These are phyloP conservation scores for Coriolopsis trogii DNA, from an alignment of 1,284 basidiomycete genomes.

Conservation along the genomic window DNA sequence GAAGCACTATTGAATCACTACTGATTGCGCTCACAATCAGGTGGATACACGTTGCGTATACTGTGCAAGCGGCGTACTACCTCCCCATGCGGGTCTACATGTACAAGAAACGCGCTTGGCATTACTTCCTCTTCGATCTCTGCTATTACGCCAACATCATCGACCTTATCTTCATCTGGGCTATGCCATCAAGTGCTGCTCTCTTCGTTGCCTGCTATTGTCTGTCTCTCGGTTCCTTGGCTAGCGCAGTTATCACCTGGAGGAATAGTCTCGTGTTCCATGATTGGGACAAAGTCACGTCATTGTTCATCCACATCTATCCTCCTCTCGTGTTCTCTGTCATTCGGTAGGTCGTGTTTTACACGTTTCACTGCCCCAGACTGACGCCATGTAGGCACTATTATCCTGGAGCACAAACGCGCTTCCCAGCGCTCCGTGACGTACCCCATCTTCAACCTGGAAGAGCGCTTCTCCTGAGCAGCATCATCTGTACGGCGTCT, in stretches of 20 bases:
- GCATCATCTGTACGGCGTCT: constrained; percentile 65
- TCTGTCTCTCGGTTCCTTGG: constrained; percentile 86
- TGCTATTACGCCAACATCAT: constrained; percentile 91
- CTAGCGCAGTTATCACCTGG: constrained; percentile 95
- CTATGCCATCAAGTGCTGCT: constrained; percentile 70
- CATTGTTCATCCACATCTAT: constrained; percentile 90
- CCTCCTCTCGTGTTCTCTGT: constrained; percentile 86
- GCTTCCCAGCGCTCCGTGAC: constrained; percentile 81
- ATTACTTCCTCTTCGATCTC: constrained; percentile 93
- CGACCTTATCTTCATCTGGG: constrained; percentile 88
- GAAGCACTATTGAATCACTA: too few relatives aligned
- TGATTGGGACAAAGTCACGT: constrained; percentile 91
- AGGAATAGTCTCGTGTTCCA: constrained; percentile 96
- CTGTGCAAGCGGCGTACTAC: constrained; percentile 74
- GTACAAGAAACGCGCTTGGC: constrained; percentile 88
- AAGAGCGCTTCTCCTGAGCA: constrained; percentile 68
- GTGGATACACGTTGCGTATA: constrained; percentile 82
- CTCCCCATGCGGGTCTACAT: constrained; percentile 80
- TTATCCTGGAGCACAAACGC: constrained; percentile 71
- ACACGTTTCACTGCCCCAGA: too few relatives aligned
- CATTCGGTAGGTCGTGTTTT: constrained; percentile 59
- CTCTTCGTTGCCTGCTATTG: constrained; percentile 89
- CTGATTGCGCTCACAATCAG: constrained; percentile 37
- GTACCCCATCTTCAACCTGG: constrained; percentile 66
- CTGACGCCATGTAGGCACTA: constrained; percentile 61